Evolutionary conservation across 305 asterid genomes (phyloP).

Genomic region (Euphrasia arctica): DNA sequence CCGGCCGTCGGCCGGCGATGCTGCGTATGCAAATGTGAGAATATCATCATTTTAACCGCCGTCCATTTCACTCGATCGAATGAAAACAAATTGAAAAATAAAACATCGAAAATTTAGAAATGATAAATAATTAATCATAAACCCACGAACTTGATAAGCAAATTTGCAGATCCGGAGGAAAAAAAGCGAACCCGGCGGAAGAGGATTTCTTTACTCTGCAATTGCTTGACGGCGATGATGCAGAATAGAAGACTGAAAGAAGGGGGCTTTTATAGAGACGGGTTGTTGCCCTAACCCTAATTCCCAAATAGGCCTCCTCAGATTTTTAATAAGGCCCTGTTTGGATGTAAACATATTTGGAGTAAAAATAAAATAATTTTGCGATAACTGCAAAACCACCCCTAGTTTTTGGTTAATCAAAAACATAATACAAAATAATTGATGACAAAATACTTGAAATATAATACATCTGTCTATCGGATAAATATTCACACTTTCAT

Average conservation of each 20-base stretch:
- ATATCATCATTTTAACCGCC: slow-evolving; percentile 26
- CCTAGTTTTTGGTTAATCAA: no score
- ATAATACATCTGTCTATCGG: no score
- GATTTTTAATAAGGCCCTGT: no score
- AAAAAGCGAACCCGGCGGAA: neutral
- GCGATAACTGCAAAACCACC: neutral
- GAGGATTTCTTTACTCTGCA: neutral
- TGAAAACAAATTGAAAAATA: neutral
- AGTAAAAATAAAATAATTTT: no score
- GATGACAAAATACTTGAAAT: no score
- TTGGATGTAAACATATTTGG: no score
- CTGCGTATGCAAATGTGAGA: slow-evolving; percentile 38
- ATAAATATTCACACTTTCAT: no score
- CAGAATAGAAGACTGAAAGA: neutral
- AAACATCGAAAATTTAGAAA: neutral
- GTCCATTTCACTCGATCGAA: neutral
- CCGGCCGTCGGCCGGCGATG: slow-evolving; percentile 2
- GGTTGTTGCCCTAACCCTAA: slow-evolving; percentile 25
- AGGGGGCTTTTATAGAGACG: slow-evolving; percentile 1
- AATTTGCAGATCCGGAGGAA: neutral
- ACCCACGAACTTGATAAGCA: neutral
- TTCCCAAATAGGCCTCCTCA: slow-evolving; percentile 10
- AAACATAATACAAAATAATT: no score
- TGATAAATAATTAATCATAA: neutral
- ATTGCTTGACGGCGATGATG: neutral